Percentiles rank a stretch among this genome's conserved stretches.
Conservation (phyloP, 2,329 filamentous ascomycete genomes). For the Macrophomina pseudophaseolina region DNA sequence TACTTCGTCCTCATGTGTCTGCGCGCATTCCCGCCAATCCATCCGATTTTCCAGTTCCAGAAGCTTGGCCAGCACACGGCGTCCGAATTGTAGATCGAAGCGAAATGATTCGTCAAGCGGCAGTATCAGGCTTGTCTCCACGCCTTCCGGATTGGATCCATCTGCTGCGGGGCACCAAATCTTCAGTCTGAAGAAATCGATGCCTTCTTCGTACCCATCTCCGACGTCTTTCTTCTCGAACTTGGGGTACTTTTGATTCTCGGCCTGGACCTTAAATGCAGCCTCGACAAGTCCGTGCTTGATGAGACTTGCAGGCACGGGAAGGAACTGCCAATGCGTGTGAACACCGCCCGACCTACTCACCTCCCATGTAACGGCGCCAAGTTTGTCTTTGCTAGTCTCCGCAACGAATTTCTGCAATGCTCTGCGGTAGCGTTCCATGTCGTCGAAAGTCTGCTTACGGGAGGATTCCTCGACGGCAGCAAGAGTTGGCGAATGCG, state of each 20-base stretch:
- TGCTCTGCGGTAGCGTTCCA: slow-evolving; percentile 77
- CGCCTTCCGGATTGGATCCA: slow-evolving; percentile 56
- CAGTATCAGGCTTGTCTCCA: slow-evolving; percentile 75
- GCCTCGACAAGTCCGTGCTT: slow-evolving; percentile 79
- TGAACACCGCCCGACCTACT: slow-evolving; percentile 82
- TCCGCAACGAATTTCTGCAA: slow-evolving; percentile 84
- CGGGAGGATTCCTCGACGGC: slow-evolving; percentile 65
- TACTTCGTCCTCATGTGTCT: slow-evolving; percentile 78
- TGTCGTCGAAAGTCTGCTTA: slow-evolving; percentile 72
- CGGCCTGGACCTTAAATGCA: slow-evolving; percentile 85
- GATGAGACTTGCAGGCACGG: slow-evolving; percentile 72
- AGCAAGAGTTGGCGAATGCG: slow-evolving; percentile 77
- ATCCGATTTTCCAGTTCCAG: slow-evolving; percentile 78
- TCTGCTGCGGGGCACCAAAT: slow-evolving; percentile 65
- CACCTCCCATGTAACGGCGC: slow-evolving; percentile 91
- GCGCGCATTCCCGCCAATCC: slow-evolving; percentile 83
- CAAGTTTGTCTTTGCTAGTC: slow-evolving; percentile 69
- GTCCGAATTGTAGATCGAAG: slow-evolving; percentile 90
- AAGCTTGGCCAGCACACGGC: slow-evolving; percentile 86
- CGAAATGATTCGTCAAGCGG: slow-evolving; percentile 71
- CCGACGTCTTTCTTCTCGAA: slow-evolving; percentile 53
- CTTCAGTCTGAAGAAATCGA: slow-evolving; percentile 80
- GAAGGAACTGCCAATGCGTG: slow-evolving; percentile 91
- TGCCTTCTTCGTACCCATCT: slow-evolving; percentile 49
- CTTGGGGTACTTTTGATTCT: slow-evolving; percentile 68